phyloP scores from a whole-genome alignment of 2,329 filamentous ascomycete genomes.

The Trichoderma lentiforme region DNA sequence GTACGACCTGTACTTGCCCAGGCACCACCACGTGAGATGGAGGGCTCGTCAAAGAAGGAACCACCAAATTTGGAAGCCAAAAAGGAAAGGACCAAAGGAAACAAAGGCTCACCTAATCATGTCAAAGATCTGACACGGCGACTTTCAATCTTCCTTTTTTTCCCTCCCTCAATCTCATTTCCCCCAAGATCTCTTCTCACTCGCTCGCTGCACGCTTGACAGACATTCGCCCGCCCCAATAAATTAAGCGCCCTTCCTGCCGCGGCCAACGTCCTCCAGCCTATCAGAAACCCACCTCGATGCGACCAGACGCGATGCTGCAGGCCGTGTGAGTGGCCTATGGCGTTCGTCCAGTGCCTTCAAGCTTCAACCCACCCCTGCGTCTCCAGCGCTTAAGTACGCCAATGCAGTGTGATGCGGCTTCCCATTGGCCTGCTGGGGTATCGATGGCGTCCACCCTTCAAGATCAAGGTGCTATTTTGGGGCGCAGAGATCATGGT shows the following conservation, averaged over 20 bases:
- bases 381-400: conserved; percentile 14
- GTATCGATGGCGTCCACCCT: not conserved
- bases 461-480: conserved; percentile 16
- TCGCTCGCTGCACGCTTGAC: not conserved
- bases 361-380: conserved; percentile 9
- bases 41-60: not conserved
- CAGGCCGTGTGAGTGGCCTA: not conserved
- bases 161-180: not conserved
- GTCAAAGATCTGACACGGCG: not conserved
- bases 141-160: not conserved
- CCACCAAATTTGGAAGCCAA: not conserved
- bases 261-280: conserved; percentile 7
- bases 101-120: not conserved
- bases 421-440: conserved; percentile 7
- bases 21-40: not conserved
- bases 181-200: not conserved
- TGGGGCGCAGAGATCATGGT: not conserved
- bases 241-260: conserved; percentile 17
- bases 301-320: conserved; percentile 5
- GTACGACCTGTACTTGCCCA: not conserved
- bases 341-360: conserved; percentile 12
- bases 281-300: conserved; percentile 5
- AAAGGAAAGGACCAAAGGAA: not conserved
- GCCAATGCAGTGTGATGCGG: conserved; percentile 18
- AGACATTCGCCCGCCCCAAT: not conserved